Evolutionary conservation across 2,329 filamentous ascomycete species (phyloP), one percentile per base, ranked within the genome.

Genomic region (Tolypocladium cylindrosporum): DNA sequence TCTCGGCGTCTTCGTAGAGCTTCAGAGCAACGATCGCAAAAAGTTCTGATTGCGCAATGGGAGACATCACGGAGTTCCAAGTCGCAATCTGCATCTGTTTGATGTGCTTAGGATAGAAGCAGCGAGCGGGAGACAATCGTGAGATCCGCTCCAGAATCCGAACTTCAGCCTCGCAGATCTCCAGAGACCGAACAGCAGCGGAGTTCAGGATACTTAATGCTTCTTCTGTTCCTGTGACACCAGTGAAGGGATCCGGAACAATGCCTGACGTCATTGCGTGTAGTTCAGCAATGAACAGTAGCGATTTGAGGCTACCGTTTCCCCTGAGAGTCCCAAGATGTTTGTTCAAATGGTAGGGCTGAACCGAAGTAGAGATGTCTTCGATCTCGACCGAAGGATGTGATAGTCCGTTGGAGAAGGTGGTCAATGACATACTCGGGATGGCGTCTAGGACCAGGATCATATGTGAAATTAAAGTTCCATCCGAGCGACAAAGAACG

Each of bases 251-350:
- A 61, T 85, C 81, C 0, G 76, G 74, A 0, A 82, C 64, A 41
- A 71, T 78, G 51, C 74, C 71, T 0, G 80, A 79, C 0, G 82
- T 85, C 0, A 82, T 55, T 0, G 77, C 80, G 62, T 85, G 80
- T 0, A 85, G 67, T 40, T 78, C 77, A 8, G 69, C 70, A 0
- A 82, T 68, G 27, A 76, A 73, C 0, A 86, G 69, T 55, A 78
- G 79, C 64, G 79, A 80, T 16, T 75, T 71, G 0, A 84, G 59
- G 16, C 71, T 77, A 0, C 79, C 78, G 60, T 77, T 80, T 36
- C 80, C 79, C 0, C 71, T 59, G 0, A 87, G 63, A 4, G 75
- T 68, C 0, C 81, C 77, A 1, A 86, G 72, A 4, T 58, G 51
- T 14, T 24, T 19, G 57, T 86, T 77, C 0, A 87, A 64, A 0